Percentiles rank a stretch among this genome's conserved stretches.
Conservation (phyloP, 2,329 filamentous ascomycete genomes). For the Tolypocladium amazonense region DNA sequence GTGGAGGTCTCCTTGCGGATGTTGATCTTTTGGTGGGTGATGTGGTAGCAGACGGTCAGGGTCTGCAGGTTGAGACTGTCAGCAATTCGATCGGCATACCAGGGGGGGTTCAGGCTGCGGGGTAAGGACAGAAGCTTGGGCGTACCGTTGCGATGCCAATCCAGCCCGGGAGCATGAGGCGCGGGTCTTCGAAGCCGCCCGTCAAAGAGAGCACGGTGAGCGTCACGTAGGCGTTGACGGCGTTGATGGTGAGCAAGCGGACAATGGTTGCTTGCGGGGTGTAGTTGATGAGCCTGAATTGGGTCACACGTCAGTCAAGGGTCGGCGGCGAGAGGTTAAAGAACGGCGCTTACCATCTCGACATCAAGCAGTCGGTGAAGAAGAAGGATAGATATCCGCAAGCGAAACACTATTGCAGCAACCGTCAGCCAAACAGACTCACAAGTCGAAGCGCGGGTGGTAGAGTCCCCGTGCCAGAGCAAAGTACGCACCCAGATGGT, state of each 20-base stretch:
- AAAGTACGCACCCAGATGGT: constrained; percentile 55
- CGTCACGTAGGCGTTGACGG: constrained; percentile 64
- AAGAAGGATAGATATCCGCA: constrained; percentile 73
- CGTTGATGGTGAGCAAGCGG: constrained; percentile 65
- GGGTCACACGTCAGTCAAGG: background rate
- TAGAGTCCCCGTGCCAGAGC: background rate
- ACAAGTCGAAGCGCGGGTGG: background rate
- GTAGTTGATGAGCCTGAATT: constrained; percentile 66
- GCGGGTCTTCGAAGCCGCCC: constrained; percentile 59
- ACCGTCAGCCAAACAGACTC: background rate
- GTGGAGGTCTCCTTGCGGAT: constrained; percentile 71
- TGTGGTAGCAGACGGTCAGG: constrained; percentile 63
- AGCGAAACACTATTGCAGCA: constrained; percentile 51
- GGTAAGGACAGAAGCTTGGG: constrained; percentile 2
- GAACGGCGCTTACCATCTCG: constrained; percentile 50
- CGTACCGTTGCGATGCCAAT: constrained; percentile 64
- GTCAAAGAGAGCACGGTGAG: constrained; percentile 61
- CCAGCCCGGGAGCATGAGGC: constrained; percentile 66
- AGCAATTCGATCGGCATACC: background rate
- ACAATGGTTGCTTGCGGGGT: constrained; percentile 72
- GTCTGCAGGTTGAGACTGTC: constrained; percentile 32
- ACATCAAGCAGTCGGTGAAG: constrained; percentile 79
- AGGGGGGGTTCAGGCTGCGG: background rate
- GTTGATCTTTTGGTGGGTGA: constrained; percentile 67
- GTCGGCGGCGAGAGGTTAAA: background rate